Percentiles rank a stretch among this genome's conserved stretches.
Conservation (phyloP, 345 rosid genomes). For the Gossypium turneri region DNA sequence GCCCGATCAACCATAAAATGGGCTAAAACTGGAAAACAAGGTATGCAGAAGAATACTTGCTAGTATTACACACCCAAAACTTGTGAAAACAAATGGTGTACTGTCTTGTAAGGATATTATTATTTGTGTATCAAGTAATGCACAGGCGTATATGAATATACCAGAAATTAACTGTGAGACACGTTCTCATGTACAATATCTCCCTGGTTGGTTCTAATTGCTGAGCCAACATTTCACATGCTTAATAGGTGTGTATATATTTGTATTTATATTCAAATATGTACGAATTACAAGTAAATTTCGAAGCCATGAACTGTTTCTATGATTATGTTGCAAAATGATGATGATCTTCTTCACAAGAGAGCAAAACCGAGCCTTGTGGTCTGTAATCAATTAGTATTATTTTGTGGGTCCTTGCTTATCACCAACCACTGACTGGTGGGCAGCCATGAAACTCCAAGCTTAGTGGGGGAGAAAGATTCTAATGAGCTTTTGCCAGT, state of each 20-base stretch:
- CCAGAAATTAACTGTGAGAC: not conserved
- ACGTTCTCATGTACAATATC: too few relatives aligned
- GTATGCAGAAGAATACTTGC: slow-evolving; percentile 9
- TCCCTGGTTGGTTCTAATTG: not conserved
- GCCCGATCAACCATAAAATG: slow-evolving; percentile 52
- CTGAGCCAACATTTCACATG: not conserved
- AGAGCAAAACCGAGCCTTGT: too few relatives aligned
- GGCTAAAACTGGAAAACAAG: slow-evolving; percentile 32
- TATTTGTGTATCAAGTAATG: not conserved
- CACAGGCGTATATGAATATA: not conserved
- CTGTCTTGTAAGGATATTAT: not conserved
- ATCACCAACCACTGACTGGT: too few relatives aligned
- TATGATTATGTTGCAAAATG: too few relatives aligned
- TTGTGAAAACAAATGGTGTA: not conserved
- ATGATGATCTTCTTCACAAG: too few relatives aligned
- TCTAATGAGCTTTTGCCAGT: too few relatives aligned
- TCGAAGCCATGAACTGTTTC: too few relatives aligned
- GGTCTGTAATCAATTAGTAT: too few relatives aligned
- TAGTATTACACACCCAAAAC: not conserved
- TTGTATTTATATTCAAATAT: not conserved
- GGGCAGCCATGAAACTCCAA: too few relatives aligned
- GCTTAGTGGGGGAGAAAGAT: too few relatives aligned
- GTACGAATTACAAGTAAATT: not conserved
- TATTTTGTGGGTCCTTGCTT: too few relatives aligned
- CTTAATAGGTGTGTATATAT: not conserved